Conservation (phyloP, 768 basidiomycete species). For the Russula sp. region DNA sequence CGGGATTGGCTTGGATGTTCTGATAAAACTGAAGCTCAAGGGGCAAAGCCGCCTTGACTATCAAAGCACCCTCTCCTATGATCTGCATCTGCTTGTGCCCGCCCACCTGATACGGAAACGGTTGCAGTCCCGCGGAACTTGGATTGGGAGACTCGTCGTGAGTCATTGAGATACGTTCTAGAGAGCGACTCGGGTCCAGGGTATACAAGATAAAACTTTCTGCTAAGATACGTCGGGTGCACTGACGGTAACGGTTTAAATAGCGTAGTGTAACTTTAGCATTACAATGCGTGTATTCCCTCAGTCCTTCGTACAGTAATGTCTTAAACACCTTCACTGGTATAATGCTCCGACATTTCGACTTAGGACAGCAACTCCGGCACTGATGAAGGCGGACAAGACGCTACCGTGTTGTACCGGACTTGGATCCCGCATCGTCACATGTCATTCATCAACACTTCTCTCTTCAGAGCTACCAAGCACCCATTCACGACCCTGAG, state of each 20-base stretch:
- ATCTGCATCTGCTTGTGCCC: slow-evolving; percentile 75
- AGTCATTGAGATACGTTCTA: slow-evolving; percentile 1
- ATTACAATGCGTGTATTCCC: too few species aligned
- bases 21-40: slow-evolving; percentile 74
- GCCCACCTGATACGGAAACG: slow-evolving; percentile 66
- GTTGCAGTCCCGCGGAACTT: slow-evolving; percentile 15
- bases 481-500: slow-evolving; percentile 1
- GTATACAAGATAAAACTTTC: neutral
- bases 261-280: neutral
- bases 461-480: slow-evolving; percentile 10
- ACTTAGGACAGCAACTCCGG: neutral
- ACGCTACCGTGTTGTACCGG: neutral
- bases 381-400: neutral
- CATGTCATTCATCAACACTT: slow-evolving; percentile 14
- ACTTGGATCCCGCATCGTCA: neutral
- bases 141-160: neutral
- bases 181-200: neutral
- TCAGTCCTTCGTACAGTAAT: neutral
- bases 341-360: too few species aligned
- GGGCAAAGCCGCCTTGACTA: slow-evolving; percentile 72
- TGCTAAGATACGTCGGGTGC: neutral
- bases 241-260: neutral
- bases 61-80: slow-evolving; percentile 68
- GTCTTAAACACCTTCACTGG: too few species aligned
- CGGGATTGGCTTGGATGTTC: slow-evolving; percentile 42